A percentile compares a stretch with the other conserved stretches of the same genome.
These are phyloP conservation scores for Globisporangium radiosum DNA, from an alignment of 352 stramenopile genomes.

Conservation along the genomic window DNA sequence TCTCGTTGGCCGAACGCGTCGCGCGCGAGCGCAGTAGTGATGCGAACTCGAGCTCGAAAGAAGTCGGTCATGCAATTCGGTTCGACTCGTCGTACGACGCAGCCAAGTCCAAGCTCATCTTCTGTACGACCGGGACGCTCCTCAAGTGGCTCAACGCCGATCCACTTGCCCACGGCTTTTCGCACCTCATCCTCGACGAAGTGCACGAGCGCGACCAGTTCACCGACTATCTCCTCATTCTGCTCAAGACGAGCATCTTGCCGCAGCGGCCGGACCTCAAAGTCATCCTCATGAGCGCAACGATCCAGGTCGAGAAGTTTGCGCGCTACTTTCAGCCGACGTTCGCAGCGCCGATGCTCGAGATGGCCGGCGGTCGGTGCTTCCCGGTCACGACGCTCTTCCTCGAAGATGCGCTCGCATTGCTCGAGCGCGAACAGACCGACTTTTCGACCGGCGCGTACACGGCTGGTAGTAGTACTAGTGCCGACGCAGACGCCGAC, in stretches of 20 bases:
- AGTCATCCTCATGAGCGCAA: constrained; percentile 95
- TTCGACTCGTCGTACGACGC: constrained; percentile 81
- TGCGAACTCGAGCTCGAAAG: constrained; percentile 5
- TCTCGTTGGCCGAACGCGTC: constrained; percentile 86
- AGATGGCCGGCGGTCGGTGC: constrained; percentile 79
- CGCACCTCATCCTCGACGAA: constrained; percentile 94
- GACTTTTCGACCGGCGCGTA: constrained; percentile 15
- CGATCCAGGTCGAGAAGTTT: constrained; percentile 93
- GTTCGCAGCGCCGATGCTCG: constrained; percentile 58
- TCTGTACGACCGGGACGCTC: constrained; percentile 96
- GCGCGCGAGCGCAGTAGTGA: constrained; percentile 68
- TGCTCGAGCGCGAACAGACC: constrained; percentile 29
- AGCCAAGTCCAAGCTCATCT: constrained; percentile 90
- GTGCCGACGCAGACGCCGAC: neutral
- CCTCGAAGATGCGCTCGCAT: constrained; percentile 78
- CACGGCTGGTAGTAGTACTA: neutral
- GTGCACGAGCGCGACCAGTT: constrained; percentile 94
- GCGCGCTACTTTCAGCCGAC: constrained; percentile 86
- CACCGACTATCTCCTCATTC: constrained; percentile 95
- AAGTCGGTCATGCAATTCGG: constrained; percentile 91
- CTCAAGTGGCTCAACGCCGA: constrained; percentile 83
- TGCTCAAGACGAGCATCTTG: constrained; percentile 87
- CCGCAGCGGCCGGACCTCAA: constrained; percentile 78
- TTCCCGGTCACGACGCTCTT: constrained; percentile 92
- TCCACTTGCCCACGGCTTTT: constrained; percentile 74